Evolutionary conservation across 495 filamentous ascomycete species (phyloP).

Genomic region (Achaetomiella virescens): DNA sequence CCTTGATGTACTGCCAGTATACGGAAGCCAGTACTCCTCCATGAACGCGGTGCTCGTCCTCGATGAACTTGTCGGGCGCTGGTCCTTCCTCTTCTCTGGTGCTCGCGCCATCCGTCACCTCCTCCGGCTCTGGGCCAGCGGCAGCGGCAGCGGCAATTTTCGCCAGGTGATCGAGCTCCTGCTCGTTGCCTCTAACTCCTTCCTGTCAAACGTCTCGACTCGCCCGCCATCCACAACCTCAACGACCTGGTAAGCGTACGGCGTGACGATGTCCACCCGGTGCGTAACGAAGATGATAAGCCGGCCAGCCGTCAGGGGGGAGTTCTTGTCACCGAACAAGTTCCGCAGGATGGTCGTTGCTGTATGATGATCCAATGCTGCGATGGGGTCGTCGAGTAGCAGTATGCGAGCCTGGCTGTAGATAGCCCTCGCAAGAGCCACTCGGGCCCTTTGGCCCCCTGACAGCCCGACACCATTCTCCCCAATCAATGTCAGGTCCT

Average conservation of each 20-base stretch:
- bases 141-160: constrained; percentile 7
- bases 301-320: constrained; percentile 55
- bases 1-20: constrained; percentile 78
- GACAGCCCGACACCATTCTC: constrained; percentile 95
- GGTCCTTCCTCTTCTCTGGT: constrained; percentile 32
- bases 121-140: background rate
- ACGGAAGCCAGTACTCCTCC: constrained; percentile 68
- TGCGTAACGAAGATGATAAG: constrained; percentile 72
- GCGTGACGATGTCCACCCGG: constrained; percentile 60
- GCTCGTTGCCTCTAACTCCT: constrained; percentile 22
- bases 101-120: constrained; percentile 10
- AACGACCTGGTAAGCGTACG: constrained; percentile 61
- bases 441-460: constrained; percentile 88
- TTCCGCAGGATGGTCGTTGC: constrained; percentile 65
- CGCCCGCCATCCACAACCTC: constrained; percentile 53
- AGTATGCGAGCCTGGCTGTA: constrained; percentile 90
- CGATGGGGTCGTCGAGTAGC: constrained; percentile 90
- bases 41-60: constrained; percentile 70
- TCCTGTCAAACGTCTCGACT: constrained; percentile 43
- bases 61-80: constrained; percentile 69
- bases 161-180: constrained; percentile 20
- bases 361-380: constrained; percentile 85
- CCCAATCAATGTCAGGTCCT: constrained; percentile 89
- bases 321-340: constrained; percentile 48
- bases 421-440: constrained; percentile 87